Evolutionary conservation across 352 stramenopile genomes (phyloP).

Genomic region (Phytophthora constricta): DNA sequence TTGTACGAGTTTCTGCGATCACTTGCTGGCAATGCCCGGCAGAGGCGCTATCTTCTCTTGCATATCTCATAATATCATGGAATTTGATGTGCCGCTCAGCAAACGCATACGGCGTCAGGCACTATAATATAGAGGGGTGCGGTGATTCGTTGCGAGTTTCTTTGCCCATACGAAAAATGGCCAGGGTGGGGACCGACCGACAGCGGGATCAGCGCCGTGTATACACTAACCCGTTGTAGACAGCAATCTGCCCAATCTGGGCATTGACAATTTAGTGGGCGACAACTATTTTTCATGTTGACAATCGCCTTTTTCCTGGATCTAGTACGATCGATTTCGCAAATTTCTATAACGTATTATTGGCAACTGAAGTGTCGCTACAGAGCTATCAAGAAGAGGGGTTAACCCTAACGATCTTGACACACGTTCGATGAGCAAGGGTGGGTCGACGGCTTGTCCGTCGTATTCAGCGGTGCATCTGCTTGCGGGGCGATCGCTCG

Average conservation of each 20-base stretch:
- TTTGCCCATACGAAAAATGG: slow-evolving; percentile 23
- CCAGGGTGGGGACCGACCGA: slow-evolving; percentile 12
- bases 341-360: slow-evolving; percentile 14
- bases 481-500: background rate
- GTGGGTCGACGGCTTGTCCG: slow-evolving; percentile 24
- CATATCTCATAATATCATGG: slow-evolving; percentile 15
- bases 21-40: slow-evolving; percentile 6
- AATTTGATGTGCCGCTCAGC: slow-evolving; percentile 22
- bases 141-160: slow-evolving; percentile 9
- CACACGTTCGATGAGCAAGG: slow-evolving; percentile 37
- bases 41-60: slow-evolving; percentile 11
- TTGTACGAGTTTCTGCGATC: background rate
- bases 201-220: slow-evolving; percentile 14
- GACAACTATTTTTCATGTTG: slow-evolving; percentile 7
- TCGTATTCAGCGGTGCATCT: slow-evolving; percentile 2
- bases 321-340: slow-evolving; percentile 19
- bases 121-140: slow-evolving; percentile 13
- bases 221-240: slow-evolving; percentile 14
- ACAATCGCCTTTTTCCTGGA: slow-evolving; percentile 13
- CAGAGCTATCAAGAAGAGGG: slow-evolving; percentile 20
- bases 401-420: slow-evolving; percentile 24
- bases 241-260: slow-evolving; percentile 10
- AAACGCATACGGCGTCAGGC: slow-evolving; percentile 5
- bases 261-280: slow-evolving; percentile 13
- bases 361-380: slow-evolving; percentile 1